Evolutionary conservation across 352 stramenopile species (phyloP).

Genomic region (Phytopythium mirpurense): DNA sequence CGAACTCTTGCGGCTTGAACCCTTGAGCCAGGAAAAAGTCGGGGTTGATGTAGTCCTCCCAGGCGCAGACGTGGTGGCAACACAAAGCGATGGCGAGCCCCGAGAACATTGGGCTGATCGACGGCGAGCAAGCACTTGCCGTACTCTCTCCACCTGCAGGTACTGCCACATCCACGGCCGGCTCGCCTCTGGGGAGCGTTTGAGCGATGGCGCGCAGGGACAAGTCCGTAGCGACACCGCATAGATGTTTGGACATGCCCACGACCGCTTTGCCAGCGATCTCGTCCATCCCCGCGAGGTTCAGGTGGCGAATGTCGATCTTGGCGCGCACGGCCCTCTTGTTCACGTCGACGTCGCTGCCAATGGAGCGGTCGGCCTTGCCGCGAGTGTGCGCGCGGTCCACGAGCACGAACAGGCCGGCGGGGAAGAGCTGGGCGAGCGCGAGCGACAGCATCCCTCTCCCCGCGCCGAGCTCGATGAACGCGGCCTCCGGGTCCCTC

Average conservation of each 20-base stretch:
- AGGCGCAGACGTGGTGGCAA: slow-evolving; percentile 74
- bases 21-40: slow-evolving; percentile 50
- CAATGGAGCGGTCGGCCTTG: slow-evolving; percentile 75
- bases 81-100: slow-evolving; percentile 72
- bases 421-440: slow-evolving; percentile 54
- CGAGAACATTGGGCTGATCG: slow-evolving; percentile 34
- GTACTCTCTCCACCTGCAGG: neutral
- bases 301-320: slow-evolving; percentile 83
- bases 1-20: slow-evolving; percentile 55
- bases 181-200: slow-evolving; percentile 26
- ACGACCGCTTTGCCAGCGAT: slow-evolving; percentile 45
- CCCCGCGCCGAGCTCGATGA: slow-evolving; percentile 71
- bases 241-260: slow-evolving; percentile 85
- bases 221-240: slow-evolving; percentile 74
- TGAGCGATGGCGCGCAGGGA: slow-evolving; percentile 63
- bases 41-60: slow-evolving; percentile 71
- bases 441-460: slow-evolving; percentile 77
- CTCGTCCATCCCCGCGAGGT: slow-evolving; percentile 62
- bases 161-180: too few relatives aligned
- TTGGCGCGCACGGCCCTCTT: slow-evolving; percentile 58
- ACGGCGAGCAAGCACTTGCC: neutral
- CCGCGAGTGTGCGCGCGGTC: slow-evolving; percentile 65
- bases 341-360: slow-evolving; percentile 16
- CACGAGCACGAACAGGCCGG: slow-evolving; percentile 69
- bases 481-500: slow-evolving; percentile 30